phyloP scores from a whole-genome alignment of 371 early-diverging fungal genomes.

The Phascolomyces articulosus region DNA sequence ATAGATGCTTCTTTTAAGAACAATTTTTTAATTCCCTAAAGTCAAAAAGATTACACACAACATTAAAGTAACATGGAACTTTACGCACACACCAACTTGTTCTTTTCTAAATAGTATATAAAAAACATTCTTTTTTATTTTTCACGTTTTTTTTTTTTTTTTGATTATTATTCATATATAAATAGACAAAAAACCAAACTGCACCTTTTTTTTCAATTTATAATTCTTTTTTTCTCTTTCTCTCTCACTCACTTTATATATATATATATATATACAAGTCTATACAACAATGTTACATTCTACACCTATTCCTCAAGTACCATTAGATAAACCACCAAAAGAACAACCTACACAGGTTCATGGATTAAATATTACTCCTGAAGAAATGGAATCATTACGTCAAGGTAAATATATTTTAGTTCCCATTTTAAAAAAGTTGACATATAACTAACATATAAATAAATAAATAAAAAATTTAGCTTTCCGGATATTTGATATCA shows the following conservation, averaged over 20 bases:
- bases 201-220: neutral
- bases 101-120: neutral
- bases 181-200: too few relatives aligned
- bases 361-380: slow-evolving; percentile 9
- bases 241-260: neutral
- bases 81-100: too few relatives aligned
- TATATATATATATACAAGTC: neutral
- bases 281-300: slow-evolving; percentile 4
- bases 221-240: neutral
- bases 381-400: slow-evolving; percentile 22
- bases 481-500: slow-evolving; percentile 69
- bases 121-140: neutral
- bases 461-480: too few relatives aligned
- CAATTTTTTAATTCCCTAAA: too few relatives aligned
- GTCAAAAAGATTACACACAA: too few relatives aligned
- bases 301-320: neutral
- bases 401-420: too few relatives aligned
- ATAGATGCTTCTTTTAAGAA: slow-evolving; percentile 14
- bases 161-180: too few relatives aligned
- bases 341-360: neutral
- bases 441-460: neutral
- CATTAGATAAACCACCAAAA: slow-evolving; percentile 8
- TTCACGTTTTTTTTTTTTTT: slow-evolving; percentile 1
- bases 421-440: too few relatives aligned
- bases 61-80: neutral